Base-by-base conservation (phyloP, 768 basidiomycete species). In the Phaffia australis region DNA sequence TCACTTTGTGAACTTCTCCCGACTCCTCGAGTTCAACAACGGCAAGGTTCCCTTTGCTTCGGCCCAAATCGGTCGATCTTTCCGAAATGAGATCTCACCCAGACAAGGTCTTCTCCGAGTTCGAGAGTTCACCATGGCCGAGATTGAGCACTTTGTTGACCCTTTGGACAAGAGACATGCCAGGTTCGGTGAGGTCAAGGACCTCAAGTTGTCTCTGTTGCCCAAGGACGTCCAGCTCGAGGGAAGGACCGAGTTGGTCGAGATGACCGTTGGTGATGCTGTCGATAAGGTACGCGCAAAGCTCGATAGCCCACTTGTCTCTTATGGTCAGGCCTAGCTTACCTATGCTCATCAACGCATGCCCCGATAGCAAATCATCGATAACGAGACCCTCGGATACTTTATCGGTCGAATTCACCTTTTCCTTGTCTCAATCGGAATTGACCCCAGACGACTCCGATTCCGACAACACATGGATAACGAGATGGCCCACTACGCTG, bases 401-500 rank as follows among this genome's bases (percentile, higher is more conserved):
- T 99, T 98, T 81, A 79, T 98, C 71, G 94, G 85, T 56, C 84
- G 94, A 62, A 93, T 95, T 73, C 84, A 86, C 77, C 84, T 85
- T 69, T 98, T 93, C 82, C 81, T 98, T 60, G 72, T 85, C 71
- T 87, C 87, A 78, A 89, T 98, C 73, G 95, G 94, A 68, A 87
- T 99, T 77, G 81, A 93, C 79, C 85, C 86, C 18, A 69, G 74
- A 56, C 83, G 91, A 9, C 79, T 97, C 70, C 84, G 95, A 61
- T 98, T 97, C 83, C 82, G 95, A 46, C 95, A 99, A 74, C 95
- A 99, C 76, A 98, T 98, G 95, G 82, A 79, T 48, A 99, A 98
- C 78, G 95, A 98, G 80, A 98, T 98, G 94, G 95, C 95, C 1
- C 95, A 98, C 77, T 99, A 99, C 76, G 94, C 95, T 63, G 84